Percentiles rank a stretch among this genome's conserved stretches.
Conservation (phyloP, 306 rosid species). For the Prinsepia uniflora region DNA sequence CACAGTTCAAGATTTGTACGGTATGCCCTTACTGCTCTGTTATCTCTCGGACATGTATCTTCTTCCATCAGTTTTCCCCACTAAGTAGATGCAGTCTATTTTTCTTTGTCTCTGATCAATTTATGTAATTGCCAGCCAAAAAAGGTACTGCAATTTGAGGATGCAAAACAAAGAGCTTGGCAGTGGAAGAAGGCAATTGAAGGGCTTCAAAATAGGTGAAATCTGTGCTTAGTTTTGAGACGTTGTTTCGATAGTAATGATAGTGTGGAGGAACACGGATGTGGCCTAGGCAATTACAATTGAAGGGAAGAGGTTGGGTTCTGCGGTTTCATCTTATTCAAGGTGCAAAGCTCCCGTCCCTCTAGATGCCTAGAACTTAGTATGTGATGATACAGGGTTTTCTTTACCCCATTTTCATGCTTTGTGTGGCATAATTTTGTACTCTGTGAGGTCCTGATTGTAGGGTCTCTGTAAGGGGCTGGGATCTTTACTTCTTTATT, state of each 20-base stretch:
- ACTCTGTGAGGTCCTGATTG: constrained; percentile 22
- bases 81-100: not conserved
- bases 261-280: constrained; percentile 43
- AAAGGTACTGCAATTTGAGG: constrained; percentile 84
- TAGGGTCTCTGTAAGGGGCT: constrained; percentile 44
- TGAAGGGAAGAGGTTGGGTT: constrained; percentile 38
- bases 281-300: constrained; percentile 32
- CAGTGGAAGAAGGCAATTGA: constrained; percentile 98
- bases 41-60: not conserved
- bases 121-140: constrained; percentile 66
- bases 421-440: constrained; percentile 30
- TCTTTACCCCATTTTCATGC: constrained; percentile 34
- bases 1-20: constrained; percentile 88
- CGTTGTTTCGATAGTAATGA: constrained; percentile 36
- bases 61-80: not conserved
- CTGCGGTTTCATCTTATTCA: constrained; percentile 34
- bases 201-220: constrained; percentile 93
- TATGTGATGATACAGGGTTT: constrained; percentile 6
- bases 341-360: constrained; percentile 29
- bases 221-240: constrained; percentile 28
- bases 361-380: constrained; percentile 31
- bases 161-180: constrained; percentile 85
- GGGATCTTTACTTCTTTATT: constrained; percentile 33
- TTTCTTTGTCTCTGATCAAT: constrained; percentile 15
- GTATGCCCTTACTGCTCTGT: constrained; percentile 40